Conservation (phyloP, 108 stramenopile genomes). For the Conticribra guillardii region DNA sequence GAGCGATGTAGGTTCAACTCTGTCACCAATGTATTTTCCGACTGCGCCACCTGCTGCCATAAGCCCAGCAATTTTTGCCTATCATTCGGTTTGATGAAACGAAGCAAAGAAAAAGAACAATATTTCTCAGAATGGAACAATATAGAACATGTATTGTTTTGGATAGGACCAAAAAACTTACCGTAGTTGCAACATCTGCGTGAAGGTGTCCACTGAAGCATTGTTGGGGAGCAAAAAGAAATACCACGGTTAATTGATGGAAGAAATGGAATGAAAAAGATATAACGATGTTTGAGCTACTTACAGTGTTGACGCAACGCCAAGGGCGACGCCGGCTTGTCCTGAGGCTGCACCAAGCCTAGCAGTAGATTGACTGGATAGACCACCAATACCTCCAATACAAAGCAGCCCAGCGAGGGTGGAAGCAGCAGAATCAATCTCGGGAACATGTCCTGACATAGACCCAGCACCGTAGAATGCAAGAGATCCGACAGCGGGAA, state of each 20-base stretch:
- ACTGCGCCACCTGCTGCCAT: conserved; percentile 92
- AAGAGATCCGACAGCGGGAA: conserved; percentile 88
- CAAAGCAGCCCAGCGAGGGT: conserved; percentile 93
- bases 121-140: too few relatives aligned
- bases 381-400: conserved; percentile 97
- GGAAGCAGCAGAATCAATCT: conserved; percentile 84
- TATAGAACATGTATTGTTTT: too few relatives aligned
- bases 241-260: not conserved
- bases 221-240: too few relatives aligned
- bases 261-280: not conserved
- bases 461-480: conserved; percentile 76
- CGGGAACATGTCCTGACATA: conserved; percentile 85
- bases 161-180: too few relatives aligned
- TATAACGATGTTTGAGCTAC: conserved; percentile 11
- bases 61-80: conserved; percentile 81
- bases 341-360: conserved; percentile 94
- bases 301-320: conserved; percentile 91
- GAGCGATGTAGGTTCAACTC: conserved; percentile 95
- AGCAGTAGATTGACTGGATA: conserved; percentile 94
- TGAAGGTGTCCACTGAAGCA: conserved; percentile 71
- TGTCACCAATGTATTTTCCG: conserved; percentile 86
- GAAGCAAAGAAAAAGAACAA: too few relatives aligned
- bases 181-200: conserved; percentile 71
- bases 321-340: conserved; percentile 97
- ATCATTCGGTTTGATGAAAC: too few relatives aligned